A percentile compares a stretch with the other conserved stretches of the same genome.
These are phyloP conservation scores for Hypericum androsaemum DNA, from an alignment of 345 rosid genomes.

Conservation along the genomic window DNA sequence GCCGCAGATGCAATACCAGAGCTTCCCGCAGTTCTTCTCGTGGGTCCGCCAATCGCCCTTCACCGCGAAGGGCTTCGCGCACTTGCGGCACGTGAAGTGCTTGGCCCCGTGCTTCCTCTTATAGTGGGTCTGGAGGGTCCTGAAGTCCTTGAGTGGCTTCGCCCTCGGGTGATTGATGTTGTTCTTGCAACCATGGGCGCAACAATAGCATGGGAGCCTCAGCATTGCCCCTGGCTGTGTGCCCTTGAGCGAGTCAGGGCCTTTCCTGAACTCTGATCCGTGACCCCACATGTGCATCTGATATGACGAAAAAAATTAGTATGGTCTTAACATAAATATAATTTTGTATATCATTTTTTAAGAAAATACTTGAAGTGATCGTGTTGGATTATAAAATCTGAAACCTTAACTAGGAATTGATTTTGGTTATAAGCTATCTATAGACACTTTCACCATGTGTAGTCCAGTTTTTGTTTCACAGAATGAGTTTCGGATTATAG, in stretches of 20 bases:
- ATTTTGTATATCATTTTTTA: not conserved
- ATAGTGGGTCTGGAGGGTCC: constrained; percentile 77
- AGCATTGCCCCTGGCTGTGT: constrained; percentile 77
- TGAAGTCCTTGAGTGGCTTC: constrained; percentile 65
- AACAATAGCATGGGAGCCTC: constrained; percentile 69
- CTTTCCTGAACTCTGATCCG: constrained; percentile 68
- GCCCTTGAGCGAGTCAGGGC: constrained; percentile 64
- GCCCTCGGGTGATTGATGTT: constrained; percentile 76
- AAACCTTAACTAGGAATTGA: no score
- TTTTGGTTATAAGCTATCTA: no score
- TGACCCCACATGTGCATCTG: constrained; percentile 96
- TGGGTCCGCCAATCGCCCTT: constrained; percentile 99
- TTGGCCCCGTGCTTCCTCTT: constrained; percentile 67
- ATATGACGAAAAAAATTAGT: not conserved
- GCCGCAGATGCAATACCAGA: constrained; percentile 96
- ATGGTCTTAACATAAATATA: not conserved
- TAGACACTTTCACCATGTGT: no score
- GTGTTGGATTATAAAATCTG: no score
- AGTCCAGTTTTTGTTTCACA: no score
- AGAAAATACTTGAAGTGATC: not conserved
- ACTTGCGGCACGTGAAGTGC: constrained; percentile 74
- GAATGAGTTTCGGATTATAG: no score
- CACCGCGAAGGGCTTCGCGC: constrained; percentile 76
- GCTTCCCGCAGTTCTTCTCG: constrained; percentile 93
- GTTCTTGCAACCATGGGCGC: constrained; percentile 74